Evolutionary conservation across 2,329 filamentous ascomycete genomes (phyloP).

Genomic region (Immersiporthe knoxdaviesiana): DNA sequence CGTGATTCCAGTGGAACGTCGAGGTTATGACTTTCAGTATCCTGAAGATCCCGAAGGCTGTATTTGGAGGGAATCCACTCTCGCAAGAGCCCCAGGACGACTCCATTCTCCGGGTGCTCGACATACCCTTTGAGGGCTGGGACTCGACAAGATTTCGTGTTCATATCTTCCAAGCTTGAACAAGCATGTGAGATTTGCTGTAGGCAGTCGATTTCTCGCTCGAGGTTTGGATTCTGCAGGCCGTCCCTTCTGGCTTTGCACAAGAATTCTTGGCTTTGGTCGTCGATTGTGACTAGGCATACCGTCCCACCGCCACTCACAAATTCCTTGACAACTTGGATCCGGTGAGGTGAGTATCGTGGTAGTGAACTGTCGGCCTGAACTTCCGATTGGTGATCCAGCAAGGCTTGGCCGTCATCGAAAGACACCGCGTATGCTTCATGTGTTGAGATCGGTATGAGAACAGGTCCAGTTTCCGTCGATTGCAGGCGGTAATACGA

Average conservation of each 20-base stretch:
- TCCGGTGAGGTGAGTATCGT: conserved; percentile 8
- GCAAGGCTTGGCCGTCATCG: background rate
- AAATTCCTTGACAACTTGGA: conserved; percentile 7
- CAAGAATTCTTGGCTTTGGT: conserved; percentile 4
- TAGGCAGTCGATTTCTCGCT: conserved; percentile 20
- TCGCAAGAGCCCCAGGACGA: conserved; percentile 14
- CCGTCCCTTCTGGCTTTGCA: conserved; percentile 12
- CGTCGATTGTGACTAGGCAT: conserved; percentile 3
- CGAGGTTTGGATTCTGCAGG: background rate
- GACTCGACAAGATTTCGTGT: background rate
- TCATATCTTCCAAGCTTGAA: background rate
- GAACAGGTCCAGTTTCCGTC: background rate
- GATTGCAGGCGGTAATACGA: conserved; percentile 13
- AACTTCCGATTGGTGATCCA: background rate
- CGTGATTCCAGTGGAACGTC: background rate
- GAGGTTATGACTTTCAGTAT: background rate
- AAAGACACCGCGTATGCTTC: conserved; percentile 3
- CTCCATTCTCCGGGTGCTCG: conserved; percentile 1
- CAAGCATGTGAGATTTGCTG: conserved; percentile 1
- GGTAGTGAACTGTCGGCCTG: conserved; percentile 4
- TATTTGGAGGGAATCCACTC: conserved; percentile 17
- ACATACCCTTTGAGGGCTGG: conserved; percentile 9
- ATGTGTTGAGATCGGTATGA: background rate
- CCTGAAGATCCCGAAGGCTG: conserved; percentile 5
- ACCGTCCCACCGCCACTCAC: conserved; percentile 1